Base-by-base conservation (phyloP, 140 eudicot genomes). In the Stevia rebaudiana region DNA sequence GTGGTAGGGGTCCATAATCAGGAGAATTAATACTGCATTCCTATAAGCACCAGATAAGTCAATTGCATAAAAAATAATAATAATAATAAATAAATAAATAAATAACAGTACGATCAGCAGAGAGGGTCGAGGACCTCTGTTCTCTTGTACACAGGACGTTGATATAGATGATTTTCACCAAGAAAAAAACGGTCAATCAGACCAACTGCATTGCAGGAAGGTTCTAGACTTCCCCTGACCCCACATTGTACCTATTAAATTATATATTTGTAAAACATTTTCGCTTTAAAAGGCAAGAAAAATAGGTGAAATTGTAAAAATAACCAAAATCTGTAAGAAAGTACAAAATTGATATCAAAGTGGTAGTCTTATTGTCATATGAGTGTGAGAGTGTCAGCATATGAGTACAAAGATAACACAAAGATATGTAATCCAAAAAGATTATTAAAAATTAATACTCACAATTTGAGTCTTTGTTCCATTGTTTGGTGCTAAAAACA, bases 201-300 rank as follows among this genome's bases (percentile, higher is more conserved):
- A 71, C 98, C 98, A 63, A 82, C 98, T 30, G 89, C 94, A 74
- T 87, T 90, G 80, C 98, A 90, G 30, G 98, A 83, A 60, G 96
- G 98, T 36, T 84, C 83, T 31, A 90, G 89, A 72, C 86, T 90
- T 37, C 98, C 95, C 79, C 95, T 84, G 50, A 78, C 75, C 61
- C 89, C 91, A 75, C 98, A 90, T n/a, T 80, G 68, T 22, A 90
- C 95, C 98, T 90, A 62, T 52, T 28, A 63, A 52, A 35, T 0
- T 36, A 62, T 25, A 55, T 35, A 46, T 28, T 56, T 12, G 49
- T 35, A 40, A 54, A 6, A 21, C 39, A 35, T 2, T 16, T 66
- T 47, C 47, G 37, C 8, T 66, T 67, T 12, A 5, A 8, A 67
- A 37, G 40, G 35, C 46, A 30, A 19, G 11, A 51, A 47, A 64